Evolutionary conservation across 2,329 filamentous ascomycete genomes (phyloP).

Genomic region (Aureobasidium leucospermi): DNA sequence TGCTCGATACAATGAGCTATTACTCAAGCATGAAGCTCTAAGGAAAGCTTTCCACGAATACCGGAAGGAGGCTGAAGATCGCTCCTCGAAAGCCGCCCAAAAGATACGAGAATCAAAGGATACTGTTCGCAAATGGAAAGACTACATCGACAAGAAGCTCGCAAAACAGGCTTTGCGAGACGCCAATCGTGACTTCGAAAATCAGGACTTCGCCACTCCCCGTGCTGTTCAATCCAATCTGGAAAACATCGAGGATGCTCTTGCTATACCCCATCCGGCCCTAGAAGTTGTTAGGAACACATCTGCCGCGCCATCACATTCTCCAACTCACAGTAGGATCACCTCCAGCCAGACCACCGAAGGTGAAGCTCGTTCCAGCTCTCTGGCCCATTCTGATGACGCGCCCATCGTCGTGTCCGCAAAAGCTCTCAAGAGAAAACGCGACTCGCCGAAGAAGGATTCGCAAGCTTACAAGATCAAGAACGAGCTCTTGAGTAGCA

Average conservation of each 20-base stretch:
- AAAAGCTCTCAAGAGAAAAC: slow-evolving; percentile 38
- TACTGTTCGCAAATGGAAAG: slow-evolving; percentile 26
- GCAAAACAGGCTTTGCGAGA: slow-evolving; percentile 18
- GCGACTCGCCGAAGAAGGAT: slow-evolving; percentile 20
- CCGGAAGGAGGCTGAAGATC: slow-evolving; percentile 4
- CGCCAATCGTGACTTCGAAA: background rate
- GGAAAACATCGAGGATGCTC: background rate
- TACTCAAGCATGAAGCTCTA: slow-evolving; percentile 7
- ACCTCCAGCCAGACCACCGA: slow-evolving; percentile 40
- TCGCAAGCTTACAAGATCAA: slow-evolving; percentile 29
- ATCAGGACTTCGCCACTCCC: slow-evolving; percentile 8
- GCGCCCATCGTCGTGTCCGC: slow-evolving; percentile 36
- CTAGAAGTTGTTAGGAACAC: background rate
- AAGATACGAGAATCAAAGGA: slow-evolving; percentile 9
- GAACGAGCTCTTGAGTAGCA: slow-evolving; percentile 31
- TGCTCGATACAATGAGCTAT: slow-evolving; percentile 5
- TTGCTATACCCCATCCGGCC: background rate
- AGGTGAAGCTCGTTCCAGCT: slow-evolving; percentile 22
- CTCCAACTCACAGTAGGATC: slow-evolving; percentile 10
- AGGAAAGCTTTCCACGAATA: slow-evolving; percentile 7
- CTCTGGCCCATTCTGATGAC: slow-evolving; percentile 24
- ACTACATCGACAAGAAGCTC: slow-evolving; percentile 27
- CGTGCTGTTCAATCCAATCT: background rate
- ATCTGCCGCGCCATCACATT: background rate
- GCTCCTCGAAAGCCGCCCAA: slow-evolving; percentile 9